Base-by-base conservation (phyloP, 352 stramenopile species). In the Peronosclerospora sorghi region DNA sequence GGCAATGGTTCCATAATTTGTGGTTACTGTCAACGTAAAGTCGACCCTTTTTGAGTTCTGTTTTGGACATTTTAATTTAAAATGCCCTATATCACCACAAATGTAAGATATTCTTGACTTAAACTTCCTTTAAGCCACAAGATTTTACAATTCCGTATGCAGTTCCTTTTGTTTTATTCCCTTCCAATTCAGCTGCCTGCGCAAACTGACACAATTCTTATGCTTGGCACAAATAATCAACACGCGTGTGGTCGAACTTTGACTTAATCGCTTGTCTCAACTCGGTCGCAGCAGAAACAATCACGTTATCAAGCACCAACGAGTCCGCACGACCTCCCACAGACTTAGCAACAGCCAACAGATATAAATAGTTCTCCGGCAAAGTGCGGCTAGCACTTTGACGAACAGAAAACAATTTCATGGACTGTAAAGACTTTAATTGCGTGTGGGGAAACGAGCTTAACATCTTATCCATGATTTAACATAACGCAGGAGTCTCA, bases 381-480 rank as follows among this genome's bases (percentile, higher is more conserved):
- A 8, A 48, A 1, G 21, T 41, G 4, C 41, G 8, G 1, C 40
- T 41, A 6, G 21, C 21, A 26, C 21, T 26, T 26, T 26, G 3
- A 26, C 21, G 21, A 26, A 6, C 21, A 26, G 3, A 26, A 26
- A 26, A 26, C 8, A 13, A 13, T 0, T 35, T 8, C 21, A 40
- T 48, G 6, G 17, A 13, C 8, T 23, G 7, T 4, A 14, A 20
- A 10, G 29, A 39, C 2, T 40, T 9, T 15, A 46, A 41, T 3
- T 13, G 23, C 1, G 34, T 47, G 13, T 51, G n/a, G n/a, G n/a
- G 36, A 2, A 41, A 35, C 6, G 39, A 26, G 15, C 40, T 24
- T 0, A 44, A 6, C 17, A 44, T 32, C 13, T 15, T 24, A 17
- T 39, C 24, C 36, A 53, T 45, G 5, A 53, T 18, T 12, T 47